Conservation (phyloP, 2,329 filamentous ascomycete species). For the Hypoxylon sp. region DNA sequence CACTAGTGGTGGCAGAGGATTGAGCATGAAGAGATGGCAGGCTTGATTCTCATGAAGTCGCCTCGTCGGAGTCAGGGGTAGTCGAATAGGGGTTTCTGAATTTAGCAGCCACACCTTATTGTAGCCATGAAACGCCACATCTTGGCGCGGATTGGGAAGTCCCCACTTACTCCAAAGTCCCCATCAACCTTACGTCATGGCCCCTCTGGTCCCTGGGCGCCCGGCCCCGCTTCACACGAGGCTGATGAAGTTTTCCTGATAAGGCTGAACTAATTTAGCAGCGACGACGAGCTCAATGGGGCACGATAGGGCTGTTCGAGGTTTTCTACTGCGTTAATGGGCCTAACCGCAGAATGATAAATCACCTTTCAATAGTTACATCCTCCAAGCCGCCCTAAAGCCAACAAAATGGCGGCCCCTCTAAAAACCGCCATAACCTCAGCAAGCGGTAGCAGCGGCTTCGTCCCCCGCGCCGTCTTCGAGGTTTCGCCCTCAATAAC, state of each 20-base stretch:
- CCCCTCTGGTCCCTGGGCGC: slow-evolving; percentile 32
- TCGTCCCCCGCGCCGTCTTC: slow-evolving; percentile 82
- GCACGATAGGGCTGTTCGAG: slow-evolving; percentile 1
- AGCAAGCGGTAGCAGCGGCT: slow-evolving; percentile 55
- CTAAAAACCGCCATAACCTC: slow-evolving; percentile 27
- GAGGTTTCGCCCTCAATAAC: slow-evolving; percentile 80
- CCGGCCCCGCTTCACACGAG: slow-evolving; percentile 23
- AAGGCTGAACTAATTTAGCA: slow-evolving; percentile 27
- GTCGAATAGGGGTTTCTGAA: neutral
- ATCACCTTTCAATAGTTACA: neutral
- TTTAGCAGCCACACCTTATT: slow-evolving; percentile 2
- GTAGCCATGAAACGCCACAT: slow-evolving; percentile 33
- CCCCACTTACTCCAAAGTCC: slow-evolving; percentile 13
- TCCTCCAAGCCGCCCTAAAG: slow-evolving; percentile 18
- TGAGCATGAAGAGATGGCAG: neutral
- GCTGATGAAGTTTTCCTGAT: slow-evolving; percentile 27
- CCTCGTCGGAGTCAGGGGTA: neutral
- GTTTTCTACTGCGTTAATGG: slow-evolving; percentile 2
- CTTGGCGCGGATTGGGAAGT: slow-evolving; percentile 14
- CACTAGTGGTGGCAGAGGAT: neutral
- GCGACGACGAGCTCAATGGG: slow-evolving; percentile 26
- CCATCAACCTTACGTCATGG: slow-evolving; percentile 33
- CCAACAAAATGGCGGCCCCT: slow-evolving; percentile 37
- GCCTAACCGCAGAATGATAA: slow-evolving; percentile 24
- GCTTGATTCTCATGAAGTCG: neutral